Evolutionary conservation across 2,329 filamentous ascomycete genomes (phyloP).

Genomic region (Cryphonectria radicalis): DNA sequence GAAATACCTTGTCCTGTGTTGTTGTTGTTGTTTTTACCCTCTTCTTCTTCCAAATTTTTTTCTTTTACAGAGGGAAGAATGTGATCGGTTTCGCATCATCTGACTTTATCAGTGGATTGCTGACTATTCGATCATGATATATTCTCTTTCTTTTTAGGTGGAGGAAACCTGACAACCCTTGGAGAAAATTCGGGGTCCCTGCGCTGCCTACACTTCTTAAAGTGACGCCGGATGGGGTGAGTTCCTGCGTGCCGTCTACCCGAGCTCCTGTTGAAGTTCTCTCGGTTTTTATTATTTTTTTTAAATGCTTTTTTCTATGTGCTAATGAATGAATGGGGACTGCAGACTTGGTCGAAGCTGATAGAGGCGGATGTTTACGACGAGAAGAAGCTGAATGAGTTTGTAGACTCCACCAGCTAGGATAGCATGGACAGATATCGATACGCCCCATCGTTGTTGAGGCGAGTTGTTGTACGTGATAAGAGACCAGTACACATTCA

Average conservation of each 20-base stretch:
- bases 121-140: background rate
- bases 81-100: background rate
- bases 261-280: too few species aligned
- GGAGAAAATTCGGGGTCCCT: constrained; percentile 34
- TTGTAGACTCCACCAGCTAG: constrained; percentile 23
- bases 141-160: constrained; percentile 28
- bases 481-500: too few species aligned
- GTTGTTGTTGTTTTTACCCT: background rate
- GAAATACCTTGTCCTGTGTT: background rate
- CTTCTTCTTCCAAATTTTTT: background rate
- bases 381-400: constrained; percentile 34
- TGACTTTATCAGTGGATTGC: background rate
- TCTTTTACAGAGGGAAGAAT: too few species aligned
- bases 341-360: constrained; percentile 33
- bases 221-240: constrained; percentile 32
- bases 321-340: constrained; percentile 23
- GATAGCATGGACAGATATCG: background rate
- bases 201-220: constrained; percentile 36
- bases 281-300: too few species aligned
- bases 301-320: background rate
- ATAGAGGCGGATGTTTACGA: constrained; percentile 35
- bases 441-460: background rate
- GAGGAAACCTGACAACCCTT: constrained; percentile 33
- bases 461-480: background rate
- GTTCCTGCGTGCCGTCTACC: constrained; percentile 4